A percentile compares a stretch with the other conserved stretches of the same genome.
These are phyloP conservation scores for Trypanosoma melophagium DNA, from an alignment of 208 protist genomes.

Conservation along the genomic window DNA sequence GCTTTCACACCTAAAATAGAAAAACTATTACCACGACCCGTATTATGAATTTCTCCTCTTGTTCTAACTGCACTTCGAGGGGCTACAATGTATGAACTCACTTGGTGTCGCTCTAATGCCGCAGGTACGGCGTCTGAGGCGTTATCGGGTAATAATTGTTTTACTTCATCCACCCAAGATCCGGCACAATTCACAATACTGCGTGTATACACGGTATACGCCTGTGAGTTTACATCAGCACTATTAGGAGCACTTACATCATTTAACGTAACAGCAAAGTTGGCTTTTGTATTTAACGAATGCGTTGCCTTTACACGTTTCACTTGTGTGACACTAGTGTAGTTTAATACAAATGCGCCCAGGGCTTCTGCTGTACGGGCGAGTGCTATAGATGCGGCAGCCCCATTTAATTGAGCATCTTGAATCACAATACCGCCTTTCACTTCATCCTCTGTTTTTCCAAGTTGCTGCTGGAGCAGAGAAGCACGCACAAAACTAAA, in stretches of 20 bases:
- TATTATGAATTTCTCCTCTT: not conserved
- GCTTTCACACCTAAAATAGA: slow-evolving; percentile 8
- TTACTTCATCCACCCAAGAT: slow-evolving; percentile 59
- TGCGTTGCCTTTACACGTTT: slow-evolving; percentile 3
- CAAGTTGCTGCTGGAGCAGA: slow-evolving; percentile 27
- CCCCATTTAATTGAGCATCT: slow-evolving; percentile 52
- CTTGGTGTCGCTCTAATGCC: slow-evolving; percentile 39
- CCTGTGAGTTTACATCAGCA: not conserved
- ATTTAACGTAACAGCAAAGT: slow-evolving; percentile 24
- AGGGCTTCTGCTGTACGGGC: slow-evolving; percentile 71
- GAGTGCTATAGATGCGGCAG: slow-evolving; percentile 40
- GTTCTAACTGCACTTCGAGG: slow-evolving; percentile 37
- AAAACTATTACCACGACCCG: not conserved
- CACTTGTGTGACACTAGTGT: slow-evolving; percentile 42
- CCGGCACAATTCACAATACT: slow-evolving; percentile 75
- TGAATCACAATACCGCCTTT: slow-evolving; percentile 41
- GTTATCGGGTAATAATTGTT: slow-evolving; percentile 42
- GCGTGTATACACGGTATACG: slow-evolving; percentile 41
- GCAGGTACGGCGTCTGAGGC: slow-evolving; percentile 29
- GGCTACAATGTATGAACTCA: slow-evolving; percentile 59
- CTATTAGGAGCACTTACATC: slow-evolving; percentile 18
- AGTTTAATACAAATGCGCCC: slow-evolving; percentile 65
- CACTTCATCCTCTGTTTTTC: slow-evolving; percentile 21
- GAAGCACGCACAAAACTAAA: slow-evolving; percentile 23
- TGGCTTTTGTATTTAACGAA: not conserved